These are phyloP conservation scores for Kazachstania sp. DNA, from an alignment of 1,139 yeast species.

Conservation along the genomic window DNA sequence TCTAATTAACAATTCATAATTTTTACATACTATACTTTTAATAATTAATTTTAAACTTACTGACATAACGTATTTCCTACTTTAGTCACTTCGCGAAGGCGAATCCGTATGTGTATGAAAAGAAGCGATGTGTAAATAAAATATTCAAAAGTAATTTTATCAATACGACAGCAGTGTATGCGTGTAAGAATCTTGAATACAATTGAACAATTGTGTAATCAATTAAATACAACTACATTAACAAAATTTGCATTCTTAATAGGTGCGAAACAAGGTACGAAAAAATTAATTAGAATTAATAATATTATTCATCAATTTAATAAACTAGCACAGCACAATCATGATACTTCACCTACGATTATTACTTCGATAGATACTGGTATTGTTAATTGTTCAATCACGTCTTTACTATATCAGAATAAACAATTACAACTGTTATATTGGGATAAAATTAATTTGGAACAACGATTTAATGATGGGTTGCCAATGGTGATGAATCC, in stretches of 20 bases:
- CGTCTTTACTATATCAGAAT: constrained; percentile 20
- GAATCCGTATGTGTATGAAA: no score
- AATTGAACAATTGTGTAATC: neutral
- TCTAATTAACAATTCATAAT: no score
- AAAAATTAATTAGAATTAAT: constrained; percentile 11
- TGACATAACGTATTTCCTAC: no score
- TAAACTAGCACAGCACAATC: neutral
- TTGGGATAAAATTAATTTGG: constrained; percentile 40
- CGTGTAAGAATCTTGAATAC: no score
- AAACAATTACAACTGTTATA: constrained; percentile 29
- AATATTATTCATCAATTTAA: constrained; percentile 6
- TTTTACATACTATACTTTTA: no score
- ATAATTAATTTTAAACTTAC: no score
- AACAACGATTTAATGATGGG: constrained; percentile 25
- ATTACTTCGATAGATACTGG: constrained; percentile 39
- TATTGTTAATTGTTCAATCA: constrained; percentile 36
- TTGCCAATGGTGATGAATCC: constrained; percentile 13
- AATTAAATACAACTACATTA: constrained; percentile 11
- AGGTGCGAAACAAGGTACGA: constrained; percentile 19
- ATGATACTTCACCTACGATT: neutral
- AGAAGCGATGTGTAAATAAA: no score
- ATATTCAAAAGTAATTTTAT: no score
- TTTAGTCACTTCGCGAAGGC: no score
- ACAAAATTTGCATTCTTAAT: constrained; percentile 15
- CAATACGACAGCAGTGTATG: no score